Percentiles rank a stretch among this genome's conserved stretches.
Conservation (phyloP, 768 basidiomycete genomes). For the Inosperma sp. region DNA sequence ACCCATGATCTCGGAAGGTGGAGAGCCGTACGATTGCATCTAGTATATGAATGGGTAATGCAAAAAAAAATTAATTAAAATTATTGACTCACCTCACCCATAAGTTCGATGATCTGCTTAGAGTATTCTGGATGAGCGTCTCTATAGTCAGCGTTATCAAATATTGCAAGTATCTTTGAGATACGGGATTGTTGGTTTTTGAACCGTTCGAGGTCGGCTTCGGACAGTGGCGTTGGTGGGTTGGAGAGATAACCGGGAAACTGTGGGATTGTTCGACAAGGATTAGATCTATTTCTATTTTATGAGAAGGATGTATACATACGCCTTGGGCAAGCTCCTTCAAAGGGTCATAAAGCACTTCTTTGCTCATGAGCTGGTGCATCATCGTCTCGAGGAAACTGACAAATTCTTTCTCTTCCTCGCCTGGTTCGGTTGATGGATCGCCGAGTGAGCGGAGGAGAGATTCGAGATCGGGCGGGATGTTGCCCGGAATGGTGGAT, state of each 20-base stretch:
- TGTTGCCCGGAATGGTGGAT: too few relatives aligned
- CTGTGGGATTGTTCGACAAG: too few relatives aligned
- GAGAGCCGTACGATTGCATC: conserved; percentile 78
- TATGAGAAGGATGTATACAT: too few relatives aligned
- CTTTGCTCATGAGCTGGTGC: conserved; percentile 75
- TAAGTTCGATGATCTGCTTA: conserved; percentile 56
- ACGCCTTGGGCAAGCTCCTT: conserved; percentile 76
- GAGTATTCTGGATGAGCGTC: conserved; percentile 49
- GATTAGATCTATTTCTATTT: too few relatives aligned
- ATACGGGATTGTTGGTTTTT: conserved; percentile 56
- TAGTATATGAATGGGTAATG: conserved; percentile 23
- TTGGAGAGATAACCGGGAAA: conserved; percentile 72
- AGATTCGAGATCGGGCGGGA: conserved; percentile 44
- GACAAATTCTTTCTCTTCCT: conserved; percentile 52
- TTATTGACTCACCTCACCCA: conserved; percentile 59
- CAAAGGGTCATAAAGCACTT: conserved; percentile 80
- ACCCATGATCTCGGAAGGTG: conserved; percentile 81
- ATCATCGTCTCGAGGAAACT: conserved; percentile 77
- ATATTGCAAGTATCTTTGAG: conserved; percentile 54
- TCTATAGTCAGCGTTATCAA: conserved; percentile 55
- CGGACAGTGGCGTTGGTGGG: conserved; percentile 47
- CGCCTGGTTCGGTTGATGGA: conserved; percentile 26
- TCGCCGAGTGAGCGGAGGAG: conserved; percentile 48
- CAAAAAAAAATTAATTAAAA: neutral
- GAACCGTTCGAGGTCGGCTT: conserved; percentile 60